Evolutionary conservation across 2,329 filamentous ascomycete species (phyloP).

Genomic region (Chalaropsis ovoidea): DNA sequence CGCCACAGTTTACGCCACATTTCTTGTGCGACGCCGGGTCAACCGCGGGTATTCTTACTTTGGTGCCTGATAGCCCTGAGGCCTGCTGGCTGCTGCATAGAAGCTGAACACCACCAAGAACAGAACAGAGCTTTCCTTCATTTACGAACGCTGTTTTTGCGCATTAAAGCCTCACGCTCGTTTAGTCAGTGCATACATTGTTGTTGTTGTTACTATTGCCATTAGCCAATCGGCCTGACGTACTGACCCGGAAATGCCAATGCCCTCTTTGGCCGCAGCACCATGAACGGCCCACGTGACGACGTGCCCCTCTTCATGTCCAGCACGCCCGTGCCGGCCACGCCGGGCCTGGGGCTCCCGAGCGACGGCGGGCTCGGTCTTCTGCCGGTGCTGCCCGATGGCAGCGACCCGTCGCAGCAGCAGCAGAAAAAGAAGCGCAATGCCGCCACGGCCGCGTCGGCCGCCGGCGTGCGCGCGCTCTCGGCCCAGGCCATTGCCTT

Average conservation of each 20-base stretch:
- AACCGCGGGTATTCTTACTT: not conserved
- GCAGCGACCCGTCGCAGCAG: slow-evolving; percentile 39
- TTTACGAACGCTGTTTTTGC: not conserved
- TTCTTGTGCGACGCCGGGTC: slow-evolving; percentile 1
- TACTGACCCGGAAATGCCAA: not conserved
- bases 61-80: not conserved
- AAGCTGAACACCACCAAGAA: not conserved
- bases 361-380: slow-evolving; percentile 38
- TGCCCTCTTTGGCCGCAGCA: slow-evolving; percentile 5
- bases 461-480: slow-evolving; percentile 71
- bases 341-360: not conserved
- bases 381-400: slow-evolving; percentile 34
- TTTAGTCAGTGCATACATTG: slow-evolving; percentile 10
- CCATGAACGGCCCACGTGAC: slow-evolving; percentile 9
- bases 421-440: slow-evolving; percentile 31
- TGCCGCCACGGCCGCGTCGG: slow-evolving; percentile 63
- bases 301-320: slow-evolving; percentile 10
- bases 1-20: slow-evolving; percentile 2
- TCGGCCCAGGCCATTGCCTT: slow-evolving; percentile 78
- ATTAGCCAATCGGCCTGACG: not conserved
- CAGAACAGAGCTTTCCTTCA: not conserved
- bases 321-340: not conserved
- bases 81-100: not conserved
- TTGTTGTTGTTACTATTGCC: not conserved
- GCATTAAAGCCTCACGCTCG: slow-evolving; percentile 8